These are phyloP conservation scores for Xylariaceae sp. DNA, from an alignment of 2,329 filamentous ascomycete species.

Conservation along the genomic window DNA sequence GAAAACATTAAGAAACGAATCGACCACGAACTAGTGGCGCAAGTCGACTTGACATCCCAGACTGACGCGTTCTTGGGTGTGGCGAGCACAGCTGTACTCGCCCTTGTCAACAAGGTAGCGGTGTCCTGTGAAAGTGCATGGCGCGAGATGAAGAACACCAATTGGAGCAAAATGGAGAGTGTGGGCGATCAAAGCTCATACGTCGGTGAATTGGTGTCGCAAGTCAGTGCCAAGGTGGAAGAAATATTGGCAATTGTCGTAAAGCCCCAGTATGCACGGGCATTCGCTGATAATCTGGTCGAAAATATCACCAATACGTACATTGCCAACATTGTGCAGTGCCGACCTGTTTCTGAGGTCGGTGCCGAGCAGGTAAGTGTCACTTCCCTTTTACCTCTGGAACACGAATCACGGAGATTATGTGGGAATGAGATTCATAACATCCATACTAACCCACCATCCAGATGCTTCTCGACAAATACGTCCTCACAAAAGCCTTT, in stretches of 20 bases:
- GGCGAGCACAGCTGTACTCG: constrained; percentile 77
- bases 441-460: background rate
- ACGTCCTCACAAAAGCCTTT: constrained; percentile 76
- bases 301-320: constrained; percentile 77
- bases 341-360: constrained; percentile 84
- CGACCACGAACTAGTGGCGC: constrained; percentile 66
- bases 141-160: constrained; percentile 95
- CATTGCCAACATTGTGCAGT: constrained; percentile 78
- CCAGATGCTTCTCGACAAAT: constrained; percentile 92
- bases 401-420: constrained; percentile 20
- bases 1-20: constrained; percentile 91
- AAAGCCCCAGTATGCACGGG: constrained; percentile 89
- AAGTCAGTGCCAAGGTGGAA: constrained; percentile 63
- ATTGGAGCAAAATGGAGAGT: constrained; percentile 89
- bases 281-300: constrained; percentile 94
- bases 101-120: constrained; percentile 79
- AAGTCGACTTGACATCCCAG: constrained; percentile 85
- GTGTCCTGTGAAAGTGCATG: constrained; percentile 77
- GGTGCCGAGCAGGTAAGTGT: constrained; percentile 76
- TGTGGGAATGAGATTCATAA: background rate
- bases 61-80: constrained; percentile 94
- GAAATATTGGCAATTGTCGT: constrained; percentile 73
- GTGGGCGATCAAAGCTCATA: constrained; percentile 94
- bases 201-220: constrained; percentile 71
- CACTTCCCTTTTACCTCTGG: background rate